phyloP scores from a whole-genome alignment of 108 stramenopile species.

The Schizochytrium sp. region DNA sequence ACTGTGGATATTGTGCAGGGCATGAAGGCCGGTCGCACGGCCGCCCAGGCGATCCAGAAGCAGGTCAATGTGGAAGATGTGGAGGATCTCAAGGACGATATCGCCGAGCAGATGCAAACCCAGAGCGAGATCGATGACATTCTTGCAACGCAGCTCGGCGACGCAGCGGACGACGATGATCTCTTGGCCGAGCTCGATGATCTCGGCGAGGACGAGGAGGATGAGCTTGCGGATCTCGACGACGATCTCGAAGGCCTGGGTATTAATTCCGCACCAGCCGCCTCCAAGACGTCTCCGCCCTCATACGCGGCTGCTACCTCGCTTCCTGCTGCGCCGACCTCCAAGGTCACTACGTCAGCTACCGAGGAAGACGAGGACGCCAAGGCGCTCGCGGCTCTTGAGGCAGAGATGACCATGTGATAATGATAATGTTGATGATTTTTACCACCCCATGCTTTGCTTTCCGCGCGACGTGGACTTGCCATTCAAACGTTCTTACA shows the following conservation, averaged over 20 bases:
- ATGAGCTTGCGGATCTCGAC: not conserved
- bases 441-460: too few relatives aligned
- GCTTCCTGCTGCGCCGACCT: not conserved
- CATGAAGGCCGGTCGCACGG: not conserved
- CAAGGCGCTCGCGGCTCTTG: not conserved
- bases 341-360: not conserved
- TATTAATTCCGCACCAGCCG: not conserved
- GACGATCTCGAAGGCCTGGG: not conserved
- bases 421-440: too few relatives aligned
- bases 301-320: not conserved
- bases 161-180: not conserved
- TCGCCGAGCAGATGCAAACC: not conserved
- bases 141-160: not conserved
- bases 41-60: not conserved
- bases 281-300: not conserved
- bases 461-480: too few relatives aligned
- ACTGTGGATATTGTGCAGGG: not conserved
- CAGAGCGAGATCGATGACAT: not conserved
- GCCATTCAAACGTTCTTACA: too few relatives aligned
- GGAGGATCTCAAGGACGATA: not conserved
- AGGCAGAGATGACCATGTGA: constrained; percentile 5
- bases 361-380: not conserved
- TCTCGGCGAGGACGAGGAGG: not conserved
- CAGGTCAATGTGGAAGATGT: not conserved
- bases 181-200: not conserved